Evolutionary conservation across 768 basidiomycete species (phyloP).

Genomic region (Macrolepiota albuminosa): DNA sequence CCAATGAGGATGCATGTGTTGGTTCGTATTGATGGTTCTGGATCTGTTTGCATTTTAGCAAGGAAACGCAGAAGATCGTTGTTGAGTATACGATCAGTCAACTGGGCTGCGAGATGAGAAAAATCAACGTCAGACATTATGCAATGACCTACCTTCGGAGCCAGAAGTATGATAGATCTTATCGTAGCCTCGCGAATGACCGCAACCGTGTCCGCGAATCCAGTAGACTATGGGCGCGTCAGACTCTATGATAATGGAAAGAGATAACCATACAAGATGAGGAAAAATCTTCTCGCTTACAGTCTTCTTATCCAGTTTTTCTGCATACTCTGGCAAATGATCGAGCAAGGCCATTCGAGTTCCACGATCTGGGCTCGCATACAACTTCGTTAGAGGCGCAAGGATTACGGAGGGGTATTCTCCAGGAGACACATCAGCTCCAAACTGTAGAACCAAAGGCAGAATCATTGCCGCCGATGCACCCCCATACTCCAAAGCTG

Average conservation of each 20-base stretch:
- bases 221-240: constrained; percentile 68
- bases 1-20: constrained; percentile 97
- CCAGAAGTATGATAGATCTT: constrained; percentile 77
- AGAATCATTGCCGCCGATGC: constrained; percentile 72
- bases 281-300: constrained; percentile 92
- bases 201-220: constrained; percentile 92
- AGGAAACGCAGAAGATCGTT: constrained; percentile 93
- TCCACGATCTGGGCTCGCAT: constrained; percentile 85
- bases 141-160: constrained; percentile 61
- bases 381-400: constrained; percentile 79
- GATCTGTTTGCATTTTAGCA: constrained; percentile 88
- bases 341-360: constrained; percentile 93
- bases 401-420: constrained; percentile 70
- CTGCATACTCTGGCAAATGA: constrained; percentile 75
- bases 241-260: constrained; percentile 1
- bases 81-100: constrained; percentile 89
- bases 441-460: constrained; percentile 80
- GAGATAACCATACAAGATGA: constrained; percentile 57
- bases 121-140: background rate
- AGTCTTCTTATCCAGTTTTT: constrained; percentile 79
- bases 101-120: constrained; percentile 36
- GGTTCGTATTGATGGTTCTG: constrained; percentile 92
- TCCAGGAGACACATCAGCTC: constrained; percentile 60
- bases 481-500: constrained; percentile 75
- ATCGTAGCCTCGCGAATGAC: constrained; percentile 93